Conservation (phyloP, 1,139 yeast genomes). For the Candida buenavistaensis region DNA sequence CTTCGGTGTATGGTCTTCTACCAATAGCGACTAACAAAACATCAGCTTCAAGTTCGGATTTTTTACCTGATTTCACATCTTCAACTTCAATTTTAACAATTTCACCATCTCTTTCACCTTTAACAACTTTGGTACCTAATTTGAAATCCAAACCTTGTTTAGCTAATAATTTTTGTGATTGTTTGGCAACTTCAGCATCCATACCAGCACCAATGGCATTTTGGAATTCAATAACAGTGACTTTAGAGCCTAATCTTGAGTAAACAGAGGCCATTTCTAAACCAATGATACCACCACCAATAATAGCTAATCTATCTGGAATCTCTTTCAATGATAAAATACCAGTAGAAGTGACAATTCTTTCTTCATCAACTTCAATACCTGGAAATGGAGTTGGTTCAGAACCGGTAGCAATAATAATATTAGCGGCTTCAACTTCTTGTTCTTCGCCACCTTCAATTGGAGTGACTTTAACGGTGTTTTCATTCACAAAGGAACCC, state of each 20-base stretch:
- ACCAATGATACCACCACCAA: conserved; percentile 99
- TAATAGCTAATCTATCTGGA: conserved; percentile 88
- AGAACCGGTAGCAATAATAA: conserved; percentile 97
- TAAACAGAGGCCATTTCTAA: conserved; percentile 99
- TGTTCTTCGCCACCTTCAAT: conserved; percentile 75
- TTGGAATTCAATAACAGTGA: conserved; percentile 91
- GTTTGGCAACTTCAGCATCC: conserved; percentile 94
- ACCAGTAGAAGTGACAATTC: conserved; percentile 96
- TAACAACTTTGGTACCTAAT: conserved; percentile 85
- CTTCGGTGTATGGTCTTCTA: conserved; percentile 95
- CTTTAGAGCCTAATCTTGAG: conserved; percentile 93
- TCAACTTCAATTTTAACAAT: conserved; percentile 84
- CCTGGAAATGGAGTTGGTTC: conserved; percentile 99
- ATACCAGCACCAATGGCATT: conserved; percentile 89
- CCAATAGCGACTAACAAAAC: conserved; percentile 96
- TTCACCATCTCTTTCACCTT: conserved; percentile 88
- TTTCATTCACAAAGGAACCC: conserved; percentile 85
- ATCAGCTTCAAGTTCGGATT: conserved; percentile 81
- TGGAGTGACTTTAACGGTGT: conserved; percentile 77
- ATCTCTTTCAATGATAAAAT: conserved; percentile 80
- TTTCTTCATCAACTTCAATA: conserved; percentile 92
- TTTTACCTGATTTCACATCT: conserved; percentile 82
- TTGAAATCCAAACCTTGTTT: conserved; percentile 96
- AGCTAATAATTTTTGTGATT: conserved; percentile 82
- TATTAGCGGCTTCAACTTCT: conserved; percentile 74